Conservation (phyloP, 169 alveolate genomes). For the Eimeria necatrix region DNA sequence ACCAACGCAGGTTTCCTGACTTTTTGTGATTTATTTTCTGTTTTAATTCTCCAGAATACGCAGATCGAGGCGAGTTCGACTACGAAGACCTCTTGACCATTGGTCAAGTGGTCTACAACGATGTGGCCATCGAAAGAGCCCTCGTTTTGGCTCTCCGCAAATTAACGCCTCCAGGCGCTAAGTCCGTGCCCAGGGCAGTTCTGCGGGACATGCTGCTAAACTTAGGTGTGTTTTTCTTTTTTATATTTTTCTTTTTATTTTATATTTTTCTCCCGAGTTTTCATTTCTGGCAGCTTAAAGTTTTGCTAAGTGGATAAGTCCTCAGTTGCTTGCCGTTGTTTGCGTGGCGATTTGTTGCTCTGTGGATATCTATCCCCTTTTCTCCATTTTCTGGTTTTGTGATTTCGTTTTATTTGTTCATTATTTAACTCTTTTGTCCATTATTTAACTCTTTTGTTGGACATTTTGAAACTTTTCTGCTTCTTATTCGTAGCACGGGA, state of each 20-base stretch:
- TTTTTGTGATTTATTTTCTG: neutral
- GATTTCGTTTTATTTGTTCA: neutral
- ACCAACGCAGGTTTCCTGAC: too few relatives aligned
- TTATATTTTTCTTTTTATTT: neutral
- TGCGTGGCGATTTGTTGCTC: neutral
- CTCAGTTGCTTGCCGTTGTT: neutral
- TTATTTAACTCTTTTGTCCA: neutral
- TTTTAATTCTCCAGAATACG: constrained; percentile 24
- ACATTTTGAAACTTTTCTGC: neutral
- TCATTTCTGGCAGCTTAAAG: neutral
- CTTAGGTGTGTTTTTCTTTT: constrained; percentile 42
- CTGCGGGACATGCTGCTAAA: constrained; percentile 78
- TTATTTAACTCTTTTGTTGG: too few relatives aligned
- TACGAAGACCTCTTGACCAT: constrained; percentile 78
- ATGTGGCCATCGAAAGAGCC: constrained; percentile 80
- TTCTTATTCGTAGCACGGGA: too few relatives aligned
- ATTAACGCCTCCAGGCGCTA: constrained; percentile 30
- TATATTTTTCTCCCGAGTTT: neutral
- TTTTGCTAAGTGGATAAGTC: neutral
- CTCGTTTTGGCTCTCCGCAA: constrained; percentile 75
- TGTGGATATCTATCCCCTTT: neutral
- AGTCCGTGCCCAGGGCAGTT: constrained; percentile 32
- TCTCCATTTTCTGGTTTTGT: neutral
- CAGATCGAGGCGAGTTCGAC: constrained; percentile 78
- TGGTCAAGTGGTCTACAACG: constrained; percentile 81